Base-by-base conservation (phyloP, 352 stramenopile genomes). In the Globisporangium irregulare region DNA sequence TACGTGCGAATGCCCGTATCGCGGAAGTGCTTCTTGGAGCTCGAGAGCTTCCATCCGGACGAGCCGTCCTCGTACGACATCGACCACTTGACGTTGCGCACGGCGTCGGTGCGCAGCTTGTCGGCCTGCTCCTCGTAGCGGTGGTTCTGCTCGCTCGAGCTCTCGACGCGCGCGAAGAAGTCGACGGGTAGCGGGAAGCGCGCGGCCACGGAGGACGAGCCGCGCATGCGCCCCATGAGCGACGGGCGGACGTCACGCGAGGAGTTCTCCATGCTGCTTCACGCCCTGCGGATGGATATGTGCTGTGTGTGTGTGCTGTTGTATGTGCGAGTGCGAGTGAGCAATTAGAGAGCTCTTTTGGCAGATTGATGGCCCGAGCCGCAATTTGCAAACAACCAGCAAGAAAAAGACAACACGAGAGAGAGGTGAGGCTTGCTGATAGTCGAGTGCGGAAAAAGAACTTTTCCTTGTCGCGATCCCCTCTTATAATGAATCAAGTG, bases 1-100 rank as follows among this genome's bases (percentile, higher is more conserved):
- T 89, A 90, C 20, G 79, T 86, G 56, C 80, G 80, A 53, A 89
- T 82, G 55, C 84, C 82, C 18, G 79, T 84, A 55, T 87, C 84
- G 59, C 81, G 81, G 54, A 87, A 90, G 66, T 92, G 80, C 43
- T 74, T 80, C 64, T 87, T 81, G 46, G 81, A 89, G 66, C 84
- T 92, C 38, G 71, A 82, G 48, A 92, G 79, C 29, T 89, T 89
- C 84, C 84, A 92, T 6, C 81, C 81, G 60, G 78, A 80, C 51
- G 70, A 67, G 48, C 76, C 75, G 66, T 90, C 80, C 58, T 90
- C 81, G 66, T 82, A 82, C 43, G 73, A 82, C 78, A 88, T 89
- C 53, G 81, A 69, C 81, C 81, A 90, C 55, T 82, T 78, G 67
- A 75, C 80, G 27, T 32, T 75, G 48, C 69, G 66, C 54, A 81